Evolutionary conservation across 78 protist species (phyloP).

Genomic region (Cyanophora paradoxa): DNA sequence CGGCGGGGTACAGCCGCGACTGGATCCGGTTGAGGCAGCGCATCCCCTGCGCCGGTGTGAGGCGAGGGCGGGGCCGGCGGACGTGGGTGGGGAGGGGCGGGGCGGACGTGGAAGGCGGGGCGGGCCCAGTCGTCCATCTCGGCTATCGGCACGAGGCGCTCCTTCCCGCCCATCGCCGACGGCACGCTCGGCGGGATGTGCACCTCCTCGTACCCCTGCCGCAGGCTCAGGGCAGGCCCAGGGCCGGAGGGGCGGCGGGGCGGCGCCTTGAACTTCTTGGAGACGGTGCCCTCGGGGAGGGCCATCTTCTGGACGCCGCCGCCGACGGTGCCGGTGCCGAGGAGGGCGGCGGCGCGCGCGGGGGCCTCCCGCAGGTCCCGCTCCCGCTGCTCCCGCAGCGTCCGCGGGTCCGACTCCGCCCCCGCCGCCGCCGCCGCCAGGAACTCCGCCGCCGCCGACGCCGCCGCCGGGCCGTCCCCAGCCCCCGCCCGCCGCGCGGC

Average conservation of each 20-base stretch:
- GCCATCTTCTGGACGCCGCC: neutral
- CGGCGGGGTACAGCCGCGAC: conserved; percentile 53
- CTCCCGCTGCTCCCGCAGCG: neutral
- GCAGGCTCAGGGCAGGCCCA: too few species aligned
- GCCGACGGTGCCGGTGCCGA: too few species aligned
- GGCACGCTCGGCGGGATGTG: conserved; percentile 4
- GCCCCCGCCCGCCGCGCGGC: neutral
- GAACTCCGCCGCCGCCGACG: neutral
- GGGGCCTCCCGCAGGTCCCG: neutral
- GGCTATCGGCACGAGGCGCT: neutral
- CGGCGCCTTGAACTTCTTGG: neutral
- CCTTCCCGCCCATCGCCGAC: neutral
- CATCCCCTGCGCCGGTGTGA: too few species aligned
- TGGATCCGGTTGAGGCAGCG: conserved; percentile 18
- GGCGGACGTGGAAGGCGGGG: conserved; percentile 24
- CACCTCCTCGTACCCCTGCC: neutral
- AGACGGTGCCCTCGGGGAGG: conserved; percentile 1
- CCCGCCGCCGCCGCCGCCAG: neutral
- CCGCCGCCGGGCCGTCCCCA: neutral
- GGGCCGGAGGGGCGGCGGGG: too few species aligned
- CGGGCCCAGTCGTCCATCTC: conserved; percentile 8
- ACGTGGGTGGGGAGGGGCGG: too few species aligned
- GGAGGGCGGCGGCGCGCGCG: neutral
- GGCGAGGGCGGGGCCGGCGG: too few species aligned
- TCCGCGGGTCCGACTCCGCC: neutral